A percentile compares a stretch with the other conserved stretches of the same genome.
Evolutionary conservation across 805 yeast species (phyloP).

Genomic region (Ogataea nakhonphanomensis): DNA sequence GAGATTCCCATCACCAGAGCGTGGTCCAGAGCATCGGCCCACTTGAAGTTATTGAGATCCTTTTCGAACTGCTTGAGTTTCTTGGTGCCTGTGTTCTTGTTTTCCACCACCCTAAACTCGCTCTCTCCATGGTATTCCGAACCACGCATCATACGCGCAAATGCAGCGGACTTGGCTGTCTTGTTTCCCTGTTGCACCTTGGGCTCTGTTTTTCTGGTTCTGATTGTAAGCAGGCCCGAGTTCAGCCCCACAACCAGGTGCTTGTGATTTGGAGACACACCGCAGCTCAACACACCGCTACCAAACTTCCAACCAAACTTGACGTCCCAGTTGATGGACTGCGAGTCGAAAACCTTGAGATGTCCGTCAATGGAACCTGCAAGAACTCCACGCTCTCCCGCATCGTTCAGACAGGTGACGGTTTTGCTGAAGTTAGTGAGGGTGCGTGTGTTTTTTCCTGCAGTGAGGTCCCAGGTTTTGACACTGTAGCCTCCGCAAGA

Average conservation of each 20-base stretch:
- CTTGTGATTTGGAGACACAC: constrained; percentile 80
- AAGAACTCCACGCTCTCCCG: constrained; percentile 73
- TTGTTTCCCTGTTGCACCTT: constrained; percentile 49
- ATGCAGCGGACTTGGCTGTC: constrained; percentile 53
- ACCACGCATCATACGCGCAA: constrained; percentile 83
- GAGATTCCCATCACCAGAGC: constrained; percentile 80
- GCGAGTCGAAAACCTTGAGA: constrained; percentile 86
- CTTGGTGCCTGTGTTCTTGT: constrained; percentile 47
- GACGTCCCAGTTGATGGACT: constrained; percentile 73
- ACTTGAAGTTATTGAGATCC: constrained; percentile 80
- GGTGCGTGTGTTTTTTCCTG: constrained; percentile 67
- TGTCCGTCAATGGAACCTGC: constrained; percentile 98
- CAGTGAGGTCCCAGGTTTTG: constrained; percentile 87
- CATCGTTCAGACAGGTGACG: constrained; percentile 76
- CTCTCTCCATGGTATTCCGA: constrained; percentile 87
- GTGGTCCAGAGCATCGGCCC: constrained; percentile 89
- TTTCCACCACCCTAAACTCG: constrained; percentile 68
- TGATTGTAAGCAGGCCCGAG: constrained; percentile 81
- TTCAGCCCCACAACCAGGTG: constrained; percentile 92
- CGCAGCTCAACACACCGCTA: constrained; percentile 86
- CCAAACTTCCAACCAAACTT: constrained; percentile 98
- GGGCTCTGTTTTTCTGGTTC: constrained; percentile 77
- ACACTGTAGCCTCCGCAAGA: constrained; percentile 79
- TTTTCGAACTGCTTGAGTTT: constrained; percentile 79
- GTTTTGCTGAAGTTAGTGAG: constrained; percentile 89